These are phyloP conservation scores for Aspergillus egyptiacus DNA, from an alignment of 495 filamentous ascomycete species.

Conservation along the genomic window DNA sequence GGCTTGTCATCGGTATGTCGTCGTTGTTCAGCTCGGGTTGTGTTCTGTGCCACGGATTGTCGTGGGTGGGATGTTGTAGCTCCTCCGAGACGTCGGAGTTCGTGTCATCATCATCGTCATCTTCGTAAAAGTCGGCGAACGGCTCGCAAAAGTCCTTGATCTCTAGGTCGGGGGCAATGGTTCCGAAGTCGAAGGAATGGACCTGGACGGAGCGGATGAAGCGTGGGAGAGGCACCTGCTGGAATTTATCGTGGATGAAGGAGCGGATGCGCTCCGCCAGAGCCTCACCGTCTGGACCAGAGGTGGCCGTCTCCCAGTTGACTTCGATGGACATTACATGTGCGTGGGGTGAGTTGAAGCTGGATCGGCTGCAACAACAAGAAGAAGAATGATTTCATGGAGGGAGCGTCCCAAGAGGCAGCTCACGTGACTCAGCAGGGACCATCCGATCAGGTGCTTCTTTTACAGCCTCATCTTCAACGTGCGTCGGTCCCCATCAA, in stretches of 20 bases:
- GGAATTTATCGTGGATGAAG: constrained; percentile 94
- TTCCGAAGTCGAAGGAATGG: constrained; percentile 89
- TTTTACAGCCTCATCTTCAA: constrained; percentile 8
- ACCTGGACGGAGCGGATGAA: constrained; percentile 96
- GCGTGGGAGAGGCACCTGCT: constrained; percentile 79
- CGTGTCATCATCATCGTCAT: constrained; percentile 53
- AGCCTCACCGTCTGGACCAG: constrained; percentile 74
- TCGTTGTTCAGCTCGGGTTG: constrained; percentile 29
- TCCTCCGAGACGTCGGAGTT: constrained; percentile 40
- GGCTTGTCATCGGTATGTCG: constrained; percentile 24
- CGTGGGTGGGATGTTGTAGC: constrained; percentile 22
- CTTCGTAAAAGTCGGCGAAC: constrained; percentile 93
- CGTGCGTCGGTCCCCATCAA: constrained; percentile 2
- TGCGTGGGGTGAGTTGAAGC: constrained; percentile 11
- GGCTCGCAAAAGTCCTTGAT: constrained; percentile 97
- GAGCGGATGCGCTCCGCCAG: constrained; percentile 81
- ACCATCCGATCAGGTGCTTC: not conserved
- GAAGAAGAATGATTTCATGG: too few relatives aligned
- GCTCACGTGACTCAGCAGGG: constrained; percentile 6
- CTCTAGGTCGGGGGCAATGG: constrained; percentile 73
- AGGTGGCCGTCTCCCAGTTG: constrained; percentile 90
- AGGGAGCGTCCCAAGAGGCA: too few relatives aligned
- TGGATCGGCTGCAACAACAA: not conserved
- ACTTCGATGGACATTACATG: constrained; percentile 92
- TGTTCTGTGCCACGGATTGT: constrained; percentile 20